These are phyloP conservation scores for Hamigera avellanea DNA, from an alignment of 495 filamentous ascomycete genomes.

Conservation along the genomic window DNA sequence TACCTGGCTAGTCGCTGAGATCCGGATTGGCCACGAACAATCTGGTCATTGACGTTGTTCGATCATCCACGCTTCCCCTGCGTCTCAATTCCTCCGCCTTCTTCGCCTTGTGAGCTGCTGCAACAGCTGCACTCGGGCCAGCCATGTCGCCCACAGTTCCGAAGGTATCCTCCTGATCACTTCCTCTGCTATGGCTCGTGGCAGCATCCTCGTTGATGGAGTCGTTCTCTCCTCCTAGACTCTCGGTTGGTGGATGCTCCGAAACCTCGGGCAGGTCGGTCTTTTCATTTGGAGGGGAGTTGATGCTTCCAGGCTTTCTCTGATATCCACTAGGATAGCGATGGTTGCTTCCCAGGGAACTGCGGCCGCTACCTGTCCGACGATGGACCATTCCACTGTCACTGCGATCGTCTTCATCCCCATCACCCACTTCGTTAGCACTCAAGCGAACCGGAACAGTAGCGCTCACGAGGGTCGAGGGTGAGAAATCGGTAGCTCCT, in stretches of 20 bases:
- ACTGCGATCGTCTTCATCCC: conserved; percentile 55
- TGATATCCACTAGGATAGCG: conserved; percentile 44
- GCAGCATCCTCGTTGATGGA: conserved; percentile 36
- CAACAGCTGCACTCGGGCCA: conserved; percentile 25
- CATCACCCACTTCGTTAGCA: conserved; percentile 88
- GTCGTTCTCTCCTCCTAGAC: conserved; percentile 24
- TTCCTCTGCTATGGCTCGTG: conserved; percentile 21
- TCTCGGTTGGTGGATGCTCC: conserved; percentile 39
- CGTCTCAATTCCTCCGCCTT: conserved; percentile 66
- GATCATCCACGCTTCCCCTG: conserved; percentile 88
- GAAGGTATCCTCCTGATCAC: conserved; percentile 44
- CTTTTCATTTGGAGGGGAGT: conserved; percentile 50
- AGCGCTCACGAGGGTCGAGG: conserved; percentile 59
- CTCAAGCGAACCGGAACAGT: conserved; percentile 84
- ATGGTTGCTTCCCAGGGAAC: conserved; percentile 59
- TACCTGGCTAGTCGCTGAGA: conserved; percentile 41
- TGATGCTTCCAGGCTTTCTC: conserved; percentile 54
- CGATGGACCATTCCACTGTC: conserved; percentile 50
- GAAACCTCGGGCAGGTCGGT: conserved; percentile 36
- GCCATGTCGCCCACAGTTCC: conserved; percentile 43
- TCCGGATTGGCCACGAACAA: conserved; percentile 96
- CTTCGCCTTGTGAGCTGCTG: conserved; percentile 53
- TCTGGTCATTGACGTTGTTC: conserved; percentile 71
- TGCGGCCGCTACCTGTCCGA: conserved; percentile 67
- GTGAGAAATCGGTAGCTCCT: conserved; percentile 58